Evolutionary conservation across 176 grass and related monocot genomes (phyloP).

Genomic region (Carex myosuroides): DNA sequence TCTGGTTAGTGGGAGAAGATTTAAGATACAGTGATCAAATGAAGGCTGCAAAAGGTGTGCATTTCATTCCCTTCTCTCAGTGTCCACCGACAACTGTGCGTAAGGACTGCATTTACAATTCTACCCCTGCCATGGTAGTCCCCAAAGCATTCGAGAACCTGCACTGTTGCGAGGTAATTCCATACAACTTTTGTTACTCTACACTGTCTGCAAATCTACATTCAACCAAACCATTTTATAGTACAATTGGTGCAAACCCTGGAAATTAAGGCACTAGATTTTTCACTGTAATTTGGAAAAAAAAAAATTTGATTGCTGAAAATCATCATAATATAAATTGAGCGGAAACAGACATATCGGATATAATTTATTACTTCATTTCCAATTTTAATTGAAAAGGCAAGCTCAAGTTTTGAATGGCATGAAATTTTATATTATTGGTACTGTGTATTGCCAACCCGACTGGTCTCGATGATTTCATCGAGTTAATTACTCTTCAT

Average conservation of each 20-base stretch:
- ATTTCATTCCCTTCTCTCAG: slow-evolving; percentile 63
- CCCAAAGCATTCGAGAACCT: slow-evolving; percentile 74
- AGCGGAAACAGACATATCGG: not conserved
- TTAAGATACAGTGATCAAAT: slow-evolving; percentile 41
- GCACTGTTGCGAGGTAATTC: slow-evolving; percentile 71
- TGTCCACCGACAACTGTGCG: slow-evolving; percentile 47
- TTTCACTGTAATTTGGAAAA: not conserved
- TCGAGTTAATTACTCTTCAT: not conserved
- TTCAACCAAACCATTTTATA: not conserved
- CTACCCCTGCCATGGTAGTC: slow-evolving; percentile 63
- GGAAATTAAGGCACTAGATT: not conserved
- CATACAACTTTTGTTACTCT: not conserved
- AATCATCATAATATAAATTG: no score
- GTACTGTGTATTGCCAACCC: not conserved
- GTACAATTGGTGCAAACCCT: not conserved
- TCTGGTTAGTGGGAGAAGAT: slow-evolving; percentile 75
- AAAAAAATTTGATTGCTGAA: not conserved
- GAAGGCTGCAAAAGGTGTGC: slow-evolving; percentile 53
- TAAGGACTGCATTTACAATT: slow-evolving; percentile 60
- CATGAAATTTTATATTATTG: not conserved
- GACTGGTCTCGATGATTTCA: not conserved
- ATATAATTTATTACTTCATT: not conserved
- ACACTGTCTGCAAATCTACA: not conserved
- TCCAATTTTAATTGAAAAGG: not conserved
- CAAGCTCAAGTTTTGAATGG: not conserved